These are phyloP conservation scores for Linnemannia elongata DNA, from an alignment of 192 early-diverging fungal genomes.

Conservation along the genomic window DNA sequence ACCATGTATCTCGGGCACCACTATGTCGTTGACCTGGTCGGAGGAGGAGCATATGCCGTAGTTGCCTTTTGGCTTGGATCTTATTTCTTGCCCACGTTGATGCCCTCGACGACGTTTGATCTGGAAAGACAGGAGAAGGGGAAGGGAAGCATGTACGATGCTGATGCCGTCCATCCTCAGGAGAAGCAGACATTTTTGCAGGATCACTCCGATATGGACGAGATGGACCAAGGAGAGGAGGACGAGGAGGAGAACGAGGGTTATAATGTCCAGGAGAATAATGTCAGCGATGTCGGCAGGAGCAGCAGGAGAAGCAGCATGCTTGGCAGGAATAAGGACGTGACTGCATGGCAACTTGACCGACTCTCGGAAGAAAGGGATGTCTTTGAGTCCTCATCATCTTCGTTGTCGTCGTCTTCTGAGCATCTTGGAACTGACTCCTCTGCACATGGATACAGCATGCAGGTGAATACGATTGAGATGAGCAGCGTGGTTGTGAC, in stretches of 20 bases:
- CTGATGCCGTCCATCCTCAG: conserved; percentile 10
- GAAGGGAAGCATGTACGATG: not conserved
- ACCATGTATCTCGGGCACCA: conserved; percentile 84
- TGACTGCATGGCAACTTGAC: conserved; percentile 2
- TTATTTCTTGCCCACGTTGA: conserved; percentile 55
- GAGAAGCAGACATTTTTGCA: conserved; percentile 46
- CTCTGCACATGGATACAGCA: not conserved
- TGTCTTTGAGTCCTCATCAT: not conserved
- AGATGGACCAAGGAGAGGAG: not conserved
- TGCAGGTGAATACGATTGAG: conserved; percentile 16
- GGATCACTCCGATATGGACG: not conserved
- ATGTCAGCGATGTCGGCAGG: not conserved
- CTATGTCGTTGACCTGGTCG: conserved; percentile 79
- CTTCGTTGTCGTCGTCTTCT: not conserved
- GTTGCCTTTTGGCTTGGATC: conserved; percentile 66
- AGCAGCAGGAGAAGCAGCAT: conserved; percentile 11
- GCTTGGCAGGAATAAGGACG: not conserved
- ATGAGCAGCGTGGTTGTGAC: conserved; percentile 27
- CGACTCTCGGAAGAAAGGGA: not conserved
- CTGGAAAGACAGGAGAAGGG: not conserved
- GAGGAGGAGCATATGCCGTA: conserved; percentile 72
- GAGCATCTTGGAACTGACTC: not conserved
- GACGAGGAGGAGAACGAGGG: not conserved
- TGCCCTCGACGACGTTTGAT: conserved; percentile 14
- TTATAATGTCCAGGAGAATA: not conserved